A percentile compares a stretch with the other conserved stretches of the same genome.
phyloP scores from a whole-genome alignment of 2,329 filamentous ascomycete species.

The Xylariaceae sp. region DNA sequence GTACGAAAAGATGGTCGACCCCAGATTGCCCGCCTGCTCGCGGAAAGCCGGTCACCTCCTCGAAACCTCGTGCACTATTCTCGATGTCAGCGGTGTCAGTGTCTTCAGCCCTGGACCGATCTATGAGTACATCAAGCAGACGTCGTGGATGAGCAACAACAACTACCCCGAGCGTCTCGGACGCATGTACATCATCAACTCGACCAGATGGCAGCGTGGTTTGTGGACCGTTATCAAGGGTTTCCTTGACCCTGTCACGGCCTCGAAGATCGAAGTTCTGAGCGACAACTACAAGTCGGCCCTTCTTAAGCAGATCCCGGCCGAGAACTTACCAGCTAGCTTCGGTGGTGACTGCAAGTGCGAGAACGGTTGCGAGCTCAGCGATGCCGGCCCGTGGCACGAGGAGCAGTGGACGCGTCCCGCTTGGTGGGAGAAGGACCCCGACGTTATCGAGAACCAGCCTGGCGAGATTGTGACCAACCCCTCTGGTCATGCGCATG shows the following conservation, averaged over 20 bases:
- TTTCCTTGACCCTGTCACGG: conserved; percentile 95
- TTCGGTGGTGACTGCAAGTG: conserved; percentile 85
- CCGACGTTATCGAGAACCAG: conserved; percentile 31
- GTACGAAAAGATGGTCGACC: conserved; percentile 94
- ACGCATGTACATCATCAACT: conserved; percentile 96
- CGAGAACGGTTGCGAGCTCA: conserved; percentile 73
- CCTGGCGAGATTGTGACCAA: conserved; percentile 30
- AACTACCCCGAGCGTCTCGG: conserved; percentile 98
- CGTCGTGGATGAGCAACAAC: conserved; percentile 89
- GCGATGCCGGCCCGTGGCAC: conserved; percentile 87
- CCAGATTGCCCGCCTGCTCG: conserved; percentile 88
- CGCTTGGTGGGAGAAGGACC: conserved; percentile 57
- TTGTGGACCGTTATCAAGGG: conserved; percentile 85
- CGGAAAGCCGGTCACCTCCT: conserved; percentile 84
- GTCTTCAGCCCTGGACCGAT: conserved; percentile 75
- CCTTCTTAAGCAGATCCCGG: conserved; percentile 75
- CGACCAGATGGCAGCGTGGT: conserved; percentile 50
- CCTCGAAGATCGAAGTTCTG: conserved; percentile 90
- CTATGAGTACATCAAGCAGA: conserved; percentile 80
- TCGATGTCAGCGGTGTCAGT: conserved; percentile 94
- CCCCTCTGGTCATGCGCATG: conserved; percentile 29
- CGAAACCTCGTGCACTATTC: conserved; percentile 97
- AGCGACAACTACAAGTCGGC: conserved; percentile 77
- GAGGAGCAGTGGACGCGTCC: conserved; percentile 63
- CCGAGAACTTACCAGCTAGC: conserved; percentile 81